Base-by-base conservation (phyloP, 805 yeast species). In the Saturnispora serradocipensis region DNA sequence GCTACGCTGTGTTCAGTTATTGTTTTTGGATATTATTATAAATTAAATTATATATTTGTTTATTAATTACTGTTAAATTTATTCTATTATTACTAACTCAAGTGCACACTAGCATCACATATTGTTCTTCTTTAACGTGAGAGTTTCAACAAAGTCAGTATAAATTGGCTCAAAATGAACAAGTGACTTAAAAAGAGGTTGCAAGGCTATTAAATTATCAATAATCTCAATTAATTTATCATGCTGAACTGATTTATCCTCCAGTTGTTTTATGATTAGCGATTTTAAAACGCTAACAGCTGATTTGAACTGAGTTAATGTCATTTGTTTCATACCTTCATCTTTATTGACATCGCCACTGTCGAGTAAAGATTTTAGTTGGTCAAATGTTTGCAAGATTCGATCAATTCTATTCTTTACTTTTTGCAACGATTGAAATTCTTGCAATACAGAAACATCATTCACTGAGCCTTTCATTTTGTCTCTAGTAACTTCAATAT, bases 121-220 rank as follows among this genome's bases (percentile, higher is more conserved):
- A 13, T 10, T 7, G 18, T 8, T 16, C 18, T 24, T 38, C 61
- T 57, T 45, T 67, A 70, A 49, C 66, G 69, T 66, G 10, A 81
- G 61, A 22, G 65, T 68, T n/a, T 65, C 65, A 1, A 72, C 71
- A 61, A 82, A 82, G 22, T 67, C 71, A n/a, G 68, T 61, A 59
- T 80, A 84, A 1, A 68, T 61, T 0, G 76, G 68, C 49, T 76
- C 70, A 61, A 82, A 84, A 28, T 72, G 70, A 2, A 73, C 66
- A 45, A 84, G 61, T 18, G 74, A 76, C 56, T 73, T 72, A 59
- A 84, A 82, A 16, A 82, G 64, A 0, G 82, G 81, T 45, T 70
- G 65, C 48, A 82, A 58, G 5, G 71, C 72, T 22, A 72, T 67
- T 62, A 84, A 67, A 28, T 73, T 71, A 36, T 77, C 73, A 18